These are phyloP conservation scores for Ganoderma boninense DNA, from an alignment of 1,284 basidiomycete genomes.

Conservation along the genomic window DNA sequence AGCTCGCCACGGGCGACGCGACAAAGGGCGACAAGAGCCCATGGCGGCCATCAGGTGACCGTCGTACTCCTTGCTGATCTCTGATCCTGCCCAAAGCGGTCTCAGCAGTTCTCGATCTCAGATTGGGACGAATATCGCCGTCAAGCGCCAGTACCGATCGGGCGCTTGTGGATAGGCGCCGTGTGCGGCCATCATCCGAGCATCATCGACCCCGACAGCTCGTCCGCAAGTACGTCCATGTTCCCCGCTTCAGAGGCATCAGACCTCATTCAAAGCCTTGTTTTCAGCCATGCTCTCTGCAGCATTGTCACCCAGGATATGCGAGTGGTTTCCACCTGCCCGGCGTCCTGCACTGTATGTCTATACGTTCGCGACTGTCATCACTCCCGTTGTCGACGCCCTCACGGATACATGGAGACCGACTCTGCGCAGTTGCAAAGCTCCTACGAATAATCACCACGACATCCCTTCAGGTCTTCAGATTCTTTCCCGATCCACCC, in stretches of 20 bases:
- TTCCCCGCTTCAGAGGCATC: background rate
- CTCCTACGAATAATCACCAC: constrained; percentile 18
- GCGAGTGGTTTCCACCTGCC: constrained; percentile 18
- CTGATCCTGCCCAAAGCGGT: constrained; percentile 20
- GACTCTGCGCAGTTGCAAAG: constrained; percentile 27
- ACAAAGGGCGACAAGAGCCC: constrained; percentile 17
- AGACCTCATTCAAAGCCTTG: background rate
- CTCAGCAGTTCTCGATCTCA: constrained; percentile 17
- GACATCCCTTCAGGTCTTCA: constrained; percentile 27
- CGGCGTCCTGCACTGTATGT: constrained; percentile 24
- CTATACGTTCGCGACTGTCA: constrained; percentile 36
- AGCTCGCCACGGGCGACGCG: constrained; percentile 16
- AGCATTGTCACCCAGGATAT: constrained; percentile 12
- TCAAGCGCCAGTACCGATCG: background rate
- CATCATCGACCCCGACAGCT: background rate
- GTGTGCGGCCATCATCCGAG: background rate
- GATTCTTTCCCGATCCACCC: constrained; percentile 28
- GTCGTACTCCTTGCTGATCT: constrained; percentile 27
- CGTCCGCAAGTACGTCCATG: background rate
- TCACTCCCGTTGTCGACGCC: constrained; percentile 32
- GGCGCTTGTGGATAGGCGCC: background rate
- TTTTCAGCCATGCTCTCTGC: background rate
- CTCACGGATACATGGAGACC: constrained; percentile 32
- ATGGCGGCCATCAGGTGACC: constrained; percentile 25
- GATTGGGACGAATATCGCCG: constrained; percentile 7